A percentile compares a stretch with the other conserved stretches of the same genome.
Conservation (phyloP, 768 basidiomycete species). For the Hypsizygus marmoreus region DNA sequence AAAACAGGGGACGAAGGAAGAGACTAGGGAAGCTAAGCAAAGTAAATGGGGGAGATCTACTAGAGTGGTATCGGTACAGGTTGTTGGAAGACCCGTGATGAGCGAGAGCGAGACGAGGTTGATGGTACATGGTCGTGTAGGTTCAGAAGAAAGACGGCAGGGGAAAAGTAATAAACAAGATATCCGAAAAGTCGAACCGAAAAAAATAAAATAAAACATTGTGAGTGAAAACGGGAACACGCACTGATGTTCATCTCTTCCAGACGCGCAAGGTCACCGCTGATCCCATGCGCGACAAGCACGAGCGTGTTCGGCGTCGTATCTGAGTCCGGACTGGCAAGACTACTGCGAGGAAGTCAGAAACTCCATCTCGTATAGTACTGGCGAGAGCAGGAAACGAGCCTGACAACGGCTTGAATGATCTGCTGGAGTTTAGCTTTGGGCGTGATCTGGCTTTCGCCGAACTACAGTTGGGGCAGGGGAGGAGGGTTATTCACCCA, state of each 20-base stretch:
- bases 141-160: too few relatives aligned
- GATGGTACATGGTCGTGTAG: too few relatives aligned
- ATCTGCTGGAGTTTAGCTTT: constrained; percentile 70
- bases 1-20: not conserved
- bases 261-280: constrained; percentile 59
- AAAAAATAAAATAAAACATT: too few relatives aligned
- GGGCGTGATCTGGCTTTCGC: constrained; percentile 68
- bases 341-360: constrained; percentile 49
- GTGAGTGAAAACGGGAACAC: too few relatives aligned
- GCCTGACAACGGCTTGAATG: constrained; percentile 76
- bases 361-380: constrained; percentile 6
- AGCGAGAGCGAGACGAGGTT: too few relatives aligned
- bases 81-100: too few relatives aligned
- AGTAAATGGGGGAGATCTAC: too few relatives aligned
- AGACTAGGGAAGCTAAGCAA: too few relatives aligned
- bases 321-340: constrained; percentile 78
- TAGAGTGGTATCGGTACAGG: too few relatives aligned
- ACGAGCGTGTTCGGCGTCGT: constrained; percentile 69
- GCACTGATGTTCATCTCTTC: constrained; percentile 83
- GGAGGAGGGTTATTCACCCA: constrained; percentile 12
- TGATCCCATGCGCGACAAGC: constrained; percentile 63
- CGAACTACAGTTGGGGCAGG: constrained; percentile 76
- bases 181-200: too few relatives aligned
- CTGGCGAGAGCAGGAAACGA: constrained; percentile 16
- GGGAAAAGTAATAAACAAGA: too few relatives aligned